Percentiles rank a stretch among this genome's conserved stretches.
Evolutionary conservation across 495 filamentous ascomycete species (phyloP).

Genomic region (Aspergillus hancockii): DNA sequence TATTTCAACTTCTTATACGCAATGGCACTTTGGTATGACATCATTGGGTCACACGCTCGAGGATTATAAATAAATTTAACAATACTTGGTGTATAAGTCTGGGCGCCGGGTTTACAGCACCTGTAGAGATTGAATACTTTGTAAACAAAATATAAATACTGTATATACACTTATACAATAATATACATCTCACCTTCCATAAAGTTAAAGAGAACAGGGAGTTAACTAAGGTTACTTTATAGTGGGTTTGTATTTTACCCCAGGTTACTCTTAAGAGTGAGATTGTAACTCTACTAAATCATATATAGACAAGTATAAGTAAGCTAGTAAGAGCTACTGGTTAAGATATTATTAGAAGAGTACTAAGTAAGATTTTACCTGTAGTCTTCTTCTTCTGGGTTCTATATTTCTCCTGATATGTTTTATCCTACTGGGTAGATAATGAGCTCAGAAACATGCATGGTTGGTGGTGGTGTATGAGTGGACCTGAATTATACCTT

Average conservation of each 20-base stretch:
- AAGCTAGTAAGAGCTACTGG: not conserved
- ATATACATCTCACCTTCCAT: not conserved
- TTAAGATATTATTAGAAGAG: not conserved
- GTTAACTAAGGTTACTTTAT: not conserved
- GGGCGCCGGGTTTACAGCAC: not conserved
- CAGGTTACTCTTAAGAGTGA: not conserved
- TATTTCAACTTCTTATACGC: not conserved
- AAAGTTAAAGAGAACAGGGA: not conserved
- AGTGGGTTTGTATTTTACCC: not conserved
- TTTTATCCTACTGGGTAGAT: slow-evolving; percentile 1
- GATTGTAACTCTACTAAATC: not conserved
- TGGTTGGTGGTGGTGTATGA: not conserved
- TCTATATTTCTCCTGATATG: not conserved
- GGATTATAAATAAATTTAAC: too few relatives aligned
- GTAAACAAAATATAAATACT: not conserved
- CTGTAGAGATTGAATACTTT: not conserved
- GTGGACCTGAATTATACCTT: not conserved
- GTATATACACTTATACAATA: not conserved
- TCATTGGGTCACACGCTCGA: not conserved
- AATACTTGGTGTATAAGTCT: too few relatives aligned
- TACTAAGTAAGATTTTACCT: slow-evolving; percentile 1
- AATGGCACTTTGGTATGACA: not conserved
- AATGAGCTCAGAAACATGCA: not conserved
- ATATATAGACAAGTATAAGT: slow-evolving; percentile 1
- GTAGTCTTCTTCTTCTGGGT: not conserved